These are phyloP conservation scores for Hymenoscyphus albidus DNA, from an alignment of 2,329 filamentous ascomycete species.

Conservation along the genomic window DNA sequence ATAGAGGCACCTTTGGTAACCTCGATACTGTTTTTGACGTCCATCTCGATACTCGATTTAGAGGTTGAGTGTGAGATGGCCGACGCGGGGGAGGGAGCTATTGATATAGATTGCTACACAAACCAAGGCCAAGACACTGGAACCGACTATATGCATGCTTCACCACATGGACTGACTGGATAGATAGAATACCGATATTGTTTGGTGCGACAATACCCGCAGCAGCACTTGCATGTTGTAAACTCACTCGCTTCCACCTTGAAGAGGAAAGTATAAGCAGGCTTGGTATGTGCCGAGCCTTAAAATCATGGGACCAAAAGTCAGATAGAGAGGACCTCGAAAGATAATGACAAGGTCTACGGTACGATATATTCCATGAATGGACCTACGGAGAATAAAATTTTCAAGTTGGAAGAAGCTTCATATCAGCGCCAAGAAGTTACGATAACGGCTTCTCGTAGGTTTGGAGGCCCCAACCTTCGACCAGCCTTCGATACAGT, in stretches of 20 bases:
- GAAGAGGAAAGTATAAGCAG: conserved; percentile 2
- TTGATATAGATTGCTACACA: conserved; percentile 1
- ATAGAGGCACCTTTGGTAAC: conserved; percentile 15
- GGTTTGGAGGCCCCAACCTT: not conserved
- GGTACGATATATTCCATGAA: not conserved
- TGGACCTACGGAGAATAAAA: not conserved
- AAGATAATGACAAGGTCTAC: not conserved
- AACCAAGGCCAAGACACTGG: not conserved
- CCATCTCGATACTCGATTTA: conserved; percentile 9
- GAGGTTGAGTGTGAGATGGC: not conserved
- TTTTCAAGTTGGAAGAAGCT: not conserved
- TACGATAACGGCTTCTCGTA: not conserved
- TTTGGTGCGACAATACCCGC: not conserved
- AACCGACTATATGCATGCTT: not conserved
- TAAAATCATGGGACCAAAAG: not conserved
- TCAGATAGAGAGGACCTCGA: not conserved
- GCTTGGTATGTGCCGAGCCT: not conserved
- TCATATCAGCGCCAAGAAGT: not conserved
- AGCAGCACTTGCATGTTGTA: not conserved
- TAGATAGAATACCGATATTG: not conserved
- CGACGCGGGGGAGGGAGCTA: not conserved
- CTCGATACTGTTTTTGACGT: conserved; percentile 17
- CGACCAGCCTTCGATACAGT: not conserved
- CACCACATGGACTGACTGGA: not conserved
- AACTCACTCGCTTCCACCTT: not conserved